Evolutionary conservation across 495 filamentous ascomycete species (phyloP).

Genomic region (Pseudevernia furfuracea): DNA sequence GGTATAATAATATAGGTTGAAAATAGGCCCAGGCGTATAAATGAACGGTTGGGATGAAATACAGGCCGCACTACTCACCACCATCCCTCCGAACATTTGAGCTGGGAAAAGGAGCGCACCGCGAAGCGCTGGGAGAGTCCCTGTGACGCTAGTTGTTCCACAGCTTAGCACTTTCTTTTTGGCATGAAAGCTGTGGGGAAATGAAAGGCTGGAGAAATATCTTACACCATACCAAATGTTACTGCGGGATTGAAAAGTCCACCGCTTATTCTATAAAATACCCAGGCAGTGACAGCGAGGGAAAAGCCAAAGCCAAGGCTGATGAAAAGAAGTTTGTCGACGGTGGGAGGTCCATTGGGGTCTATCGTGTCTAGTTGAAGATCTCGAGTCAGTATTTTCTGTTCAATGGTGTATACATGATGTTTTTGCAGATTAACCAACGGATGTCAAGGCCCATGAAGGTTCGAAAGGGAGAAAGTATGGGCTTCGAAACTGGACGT

Average conservation of each 20-base stretch:
- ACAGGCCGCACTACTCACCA: not conserved
- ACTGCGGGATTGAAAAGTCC: constrained; percentile 78
- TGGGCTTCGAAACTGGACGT: not conserved
- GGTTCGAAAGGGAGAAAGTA: not conserved
- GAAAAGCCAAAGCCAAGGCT: constrained; percentile 69
- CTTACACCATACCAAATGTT: constrained; percentile 57
- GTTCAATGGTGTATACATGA: not conserved
- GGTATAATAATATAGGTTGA: not conserved
- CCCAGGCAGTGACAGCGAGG: constrained; percentile 69
- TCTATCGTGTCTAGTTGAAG: not conserved
- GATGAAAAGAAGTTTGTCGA: constrained; percentile 54
- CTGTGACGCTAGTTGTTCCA: constrained; percentile 17
- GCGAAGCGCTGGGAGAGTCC: constrained; percentile 30
- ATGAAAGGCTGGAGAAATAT: constrained; percentile 67
- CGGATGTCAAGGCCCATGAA: not conserved
- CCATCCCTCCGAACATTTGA: constrained; percentile 34
- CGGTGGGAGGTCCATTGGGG: not conserved
- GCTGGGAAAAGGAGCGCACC: constrained; percentile 32
- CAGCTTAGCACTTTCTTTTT: not conserved
- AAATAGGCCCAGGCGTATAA: not conserved
- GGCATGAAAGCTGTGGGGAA: constrained; percentile 1
- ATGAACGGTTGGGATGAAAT: not conserved
- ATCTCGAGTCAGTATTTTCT: not conserved
- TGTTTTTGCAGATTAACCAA: not conserved
- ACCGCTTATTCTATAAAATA: constrained; percentile 74